phyloP scores from a whole-genome alignment of 2,329 filamentous ascomycete genomes.

The Dactylellina cionopaga region DNA sequence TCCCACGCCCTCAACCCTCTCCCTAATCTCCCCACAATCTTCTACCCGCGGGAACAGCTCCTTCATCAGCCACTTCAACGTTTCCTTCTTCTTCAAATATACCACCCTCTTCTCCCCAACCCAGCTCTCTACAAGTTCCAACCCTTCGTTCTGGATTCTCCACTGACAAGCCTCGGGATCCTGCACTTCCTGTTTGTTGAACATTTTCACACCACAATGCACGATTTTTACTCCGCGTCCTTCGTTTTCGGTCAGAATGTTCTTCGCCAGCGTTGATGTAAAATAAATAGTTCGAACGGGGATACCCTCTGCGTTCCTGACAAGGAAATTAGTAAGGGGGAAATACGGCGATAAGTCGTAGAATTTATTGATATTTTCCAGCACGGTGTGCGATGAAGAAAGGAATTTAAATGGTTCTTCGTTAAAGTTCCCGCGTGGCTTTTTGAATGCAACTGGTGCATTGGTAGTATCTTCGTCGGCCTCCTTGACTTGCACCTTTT shows the following conservation, averaged over 20 bases:
- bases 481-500: slow-evolving; percentile 27
- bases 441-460: slow-evolving; percentile 61
- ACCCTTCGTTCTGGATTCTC: slow-evolving; percentile 94
- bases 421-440: slow-evolving; percentile 66
- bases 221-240: slow-evolving; percentile 93
- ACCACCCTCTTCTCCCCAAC: slow-evolving; percentile 82
- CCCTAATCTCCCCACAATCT: slow-evolving; percentile 83
- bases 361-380: slow-evolving; percentile 80
- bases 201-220: slow-evolving; percentile 98
- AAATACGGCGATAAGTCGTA: slow-evolving; percentile 86
- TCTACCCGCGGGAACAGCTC: slow-evolving; percentile 97
- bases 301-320: slow-evolving; percentile 87
- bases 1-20: slow-evolving; percentile 78
- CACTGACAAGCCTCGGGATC: slow-evolving; percentile 86
- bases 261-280: slow-evolving; percentile 82
- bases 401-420: slow-evolving; percentile 98
- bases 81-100: slow-evolving; percentile 78
- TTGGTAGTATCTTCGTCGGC: slow-evolving; percentile 56
- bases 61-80: slow-evolving; percentile 81
- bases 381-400: slow-evolving; percentile 75
- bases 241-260: slow-evolving; percentile 87
- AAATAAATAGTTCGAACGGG: slow-evolving; percentile 97
- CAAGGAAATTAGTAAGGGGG: slow-evolving; percentile 91
- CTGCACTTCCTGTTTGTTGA: slow-evolving; percentile 95
- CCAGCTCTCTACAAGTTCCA: slow-evolving; percentile 90